These are phyloP conservation scores for Alternaria triticimaculans DNA, from an alignment of 2,329 filamentous ascomycete species.

Conservation along the genomic window DNA sequence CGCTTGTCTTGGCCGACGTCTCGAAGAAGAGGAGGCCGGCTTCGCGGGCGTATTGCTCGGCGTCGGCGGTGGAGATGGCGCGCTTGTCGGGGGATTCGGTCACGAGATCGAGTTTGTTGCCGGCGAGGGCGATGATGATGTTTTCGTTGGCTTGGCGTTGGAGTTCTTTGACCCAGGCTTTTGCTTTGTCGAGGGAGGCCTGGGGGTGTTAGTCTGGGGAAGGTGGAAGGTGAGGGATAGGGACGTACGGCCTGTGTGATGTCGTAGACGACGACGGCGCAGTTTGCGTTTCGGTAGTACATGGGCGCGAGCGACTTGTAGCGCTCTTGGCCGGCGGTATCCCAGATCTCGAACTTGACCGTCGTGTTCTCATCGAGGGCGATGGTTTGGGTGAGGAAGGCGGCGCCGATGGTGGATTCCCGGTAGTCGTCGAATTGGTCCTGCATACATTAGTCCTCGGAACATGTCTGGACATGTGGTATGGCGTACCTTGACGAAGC, in stretches of 20 bases:
- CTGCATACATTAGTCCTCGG: slow-evolving; percentile 54
- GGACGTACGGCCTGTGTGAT: slow-evolving; percentile 93
- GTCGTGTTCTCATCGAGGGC: slow-evolving; percentile 97
- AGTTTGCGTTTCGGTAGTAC: slow-evolving; percentile 99
- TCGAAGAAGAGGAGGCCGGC: slow-evolving; percentile 97
- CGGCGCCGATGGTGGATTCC: slow-evolving; percentile 97
- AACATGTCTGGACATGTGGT: too few species aligned
- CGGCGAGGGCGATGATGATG: slow-evolving; percentile 97
- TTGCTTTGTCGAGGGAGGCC: slow-evolving; percentile 98
- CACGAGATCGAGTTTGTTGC: slow-evolving; percentile 93
- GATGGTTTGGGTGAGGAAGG: slow-evolving; percentile 98
- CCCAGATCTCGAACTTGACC: slow-evolving; percentile 98
- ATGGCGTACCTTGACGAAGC: slow-evolving; percentile 88
- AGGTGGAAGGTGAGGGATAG: not conserved
- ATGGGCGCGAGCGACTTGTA: slow-evolving; percentile 99
- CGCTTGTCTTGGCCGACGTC: slow-evolving; percentile 95
- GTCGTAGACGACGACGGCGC: slow-evolving; percentile 98
- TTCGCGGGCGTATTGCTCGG: slow-evolving; percentile 93
- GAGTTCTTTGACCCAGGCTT: slow-evolving; percentile 98
- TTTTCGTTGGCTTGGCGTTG: slow-evolving; percentile 99
- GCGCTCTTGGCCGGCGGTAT: slow-evolving; percentile 92
- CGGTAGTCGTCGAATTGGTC: slow-evolving; percentile 99
- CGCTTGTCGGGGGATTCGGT: slow-evolving; percentile 95
- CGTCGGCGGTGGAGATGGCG: slow-evolving; percentile 85
- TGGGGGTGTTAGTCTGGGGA: slow-evolving; percentile 51